Evolutionary conservation across 2,329 filamentous ascomycete species (phyloP), one percentile per base, ranked within the genome.

Genomic region (Pestalotiopsis sp.): DNA sequence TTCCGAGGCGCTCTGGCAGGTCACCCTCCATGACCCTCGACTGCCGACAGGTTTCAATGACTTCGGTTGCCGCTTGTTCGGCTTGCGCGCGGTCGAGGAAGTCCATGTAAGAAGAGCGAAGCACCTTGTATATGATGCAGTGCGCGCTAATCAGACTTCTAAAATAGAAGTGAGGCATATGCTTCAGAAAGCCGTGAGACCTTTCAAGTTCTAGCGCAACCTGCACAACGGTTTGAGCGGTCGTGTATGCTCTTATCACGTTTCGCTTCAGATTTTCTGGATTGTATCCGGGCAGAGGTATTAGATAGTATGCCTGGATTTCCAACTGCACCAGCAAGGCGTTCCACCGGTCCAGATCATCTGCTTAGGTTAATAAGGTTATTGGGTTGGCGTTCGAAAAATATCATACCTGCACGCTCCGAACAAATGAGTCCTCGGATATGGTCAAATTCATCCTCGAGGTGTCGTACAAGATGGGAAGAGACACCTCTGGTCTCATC

Each of bases 361-460:
- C 71, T 72, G 3, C 17, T 14, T 6, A 3, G 45, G 60, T 76
- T 64, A 75, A 73, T 52, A 2, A 59, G 14, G n/a, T 17, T 14
- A 14, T 14, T 38, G 27, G 58, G n/a, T 25, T 4, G n/a, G 58
- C 13, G 36, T 52, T 20, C 13, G 41, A 62, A 63, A 52, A 14
- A n/a, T n/a, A 31, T 58, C 77, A 17, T 74, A 86, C 85, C 85
- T 68, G 84, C 83, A 61, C 84, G 82, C 38, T 83, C 79, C 12
- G 80, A 81, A 41, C 81, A 81, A n/a, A 87, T 77, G 1, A 84
- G 74, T 3, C 83, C 79, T 67, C 82, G 82, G 2, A 87, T 75
- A n/a, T 80, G 80, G 65, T 84, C 82, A 72, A 87, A 84, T 70
- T 89, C 86, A 57, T 86, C 83, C 72, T 88, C 86, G 73, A 87